phyloP scores from a whole-genome alignment of 2,329 filamentous ascomycete species.

The Thelonectria olida region DNA sequence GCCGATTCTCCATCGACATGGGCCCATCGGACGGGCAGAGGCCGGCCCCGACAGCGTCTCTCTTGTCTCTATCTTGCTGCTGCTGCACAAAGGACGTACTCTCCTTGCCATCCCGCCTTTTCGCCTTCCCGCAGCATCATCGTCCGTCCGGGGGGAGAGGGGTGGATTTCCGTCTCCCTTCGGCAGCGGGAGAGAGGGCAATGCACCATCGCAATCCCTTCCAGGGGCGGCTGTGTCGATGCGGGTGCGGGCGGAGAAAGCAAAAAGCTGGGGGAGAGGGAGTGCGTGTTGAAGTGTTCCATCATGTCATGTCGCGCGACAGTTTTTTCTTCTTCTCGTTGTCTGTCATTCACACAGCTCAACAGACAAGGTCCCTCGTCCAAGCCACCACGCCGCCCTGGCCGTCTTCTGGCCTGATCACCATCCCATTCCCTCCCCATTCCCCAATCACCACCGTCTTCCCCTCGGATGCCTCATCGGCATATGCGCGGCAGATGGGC shows the following conservation, averaged over 20 bases:
- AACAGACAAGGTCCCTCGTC: neutral
- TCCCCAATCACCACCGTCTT: constrained; percentile 35
- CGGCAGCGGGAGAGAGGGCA: constrained; percentile 5
- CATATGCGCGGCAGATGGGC: constrained; percentile 42
- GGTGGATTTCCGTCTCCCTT: constrained; percentile 4
- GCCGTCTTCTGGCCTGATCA: constrained; percentile 41
- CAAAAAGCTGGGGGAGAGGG: neutral
- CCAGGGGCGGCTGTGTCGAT: neutral
- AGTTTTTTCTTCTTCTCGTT: neutral
- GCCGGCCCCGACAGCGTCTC: constrained; percentile 24
- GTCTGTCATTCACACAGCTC: neutral
- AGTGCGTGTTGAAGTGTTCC: neutral
- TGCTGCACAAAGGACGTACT: neutral
- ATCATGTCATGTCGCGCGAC: neutral
- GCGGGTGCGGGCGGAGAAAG: neutral
- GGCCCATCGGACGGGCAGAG: constrained; percentile 32
- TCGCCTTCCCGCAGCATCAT: neutral
- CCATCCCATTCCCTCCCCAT: constrained; percentile 8
- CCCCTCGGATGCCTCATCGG: constrained; percentile 38
- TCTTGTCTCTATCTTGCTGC: neutral
- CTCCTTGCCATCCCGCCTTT: neutral
- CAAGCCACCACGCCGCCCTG: constrained; percentile 29
- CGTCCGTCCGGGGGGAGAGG: constrained; percentile 1
- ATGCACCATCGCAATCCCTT: neutral
- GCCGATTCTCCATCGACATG: constrained; percentile 39